phyloP scores from a whole-genome alignment of 2,329 filamentous ascomycete species.

The Venturia effusa region DNA sequence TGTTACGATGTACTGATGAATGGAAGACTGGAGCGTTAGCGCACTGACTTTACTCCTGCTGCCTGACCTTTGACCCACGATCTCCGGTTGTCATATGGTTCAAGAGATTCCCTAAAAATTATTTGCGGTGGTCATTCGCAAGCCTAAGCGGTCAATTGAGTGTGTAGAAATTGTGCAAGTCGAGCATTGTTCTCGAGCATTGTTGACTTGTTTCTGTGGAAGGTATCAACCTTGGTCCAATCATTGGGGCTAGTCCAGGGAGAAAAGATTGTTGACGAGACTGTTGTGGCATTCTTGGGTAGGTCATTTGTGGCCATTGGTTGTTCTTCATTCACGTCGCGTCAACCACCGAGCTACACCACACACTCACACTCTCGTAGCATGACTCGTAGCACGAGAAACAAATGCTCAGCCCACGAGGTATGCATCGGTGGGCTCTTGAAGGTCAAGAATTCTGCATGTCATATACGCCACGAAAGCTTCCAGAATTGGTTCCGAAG shows the following conservation, averaged over 20 bases:
- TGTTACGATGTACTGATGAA: not conserved
- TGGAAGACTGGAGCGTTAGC: not conserved
- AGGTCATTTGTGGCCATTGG: not conserved
- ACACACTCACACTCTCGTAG: not conserved
- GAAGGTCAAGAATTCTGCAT: not conserved
- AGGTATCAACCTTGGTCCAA: too few species aligned
- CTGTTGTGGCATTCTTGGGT: not conserved
- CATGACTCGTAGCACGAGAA: not conserved
- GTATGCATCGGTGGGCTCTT: too few species aligned
- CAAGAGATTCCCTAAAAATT: not conserved
- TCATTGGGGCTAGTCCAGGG: too few species aligned
- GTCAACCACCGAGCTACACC: not conserved
- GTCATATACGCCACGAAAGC: too few species aligned
- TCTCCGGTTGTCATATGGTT: not conserved
- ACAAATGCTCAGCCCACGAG: not conserved
- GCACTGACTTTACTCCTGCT: not conserved
- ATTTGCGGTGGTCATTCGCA: not conserved
- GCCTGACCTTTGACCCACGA: not conserved
- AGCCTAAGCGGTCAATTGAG: not conserved
- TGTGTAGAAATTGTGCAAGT: not conserved
- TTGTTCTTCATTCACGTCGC: not conserved
- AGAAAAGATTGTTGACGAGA: too few species aligned
- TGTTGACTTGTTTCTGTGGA: too few species aligned
- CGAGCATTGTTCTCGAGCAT: not conserved
- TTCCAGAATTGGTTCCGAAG: too few species aligned